Evolutionary conservation across 805 yeast species (phyloP).

Genomic region (Isabelozyma rhagii): DNA sequence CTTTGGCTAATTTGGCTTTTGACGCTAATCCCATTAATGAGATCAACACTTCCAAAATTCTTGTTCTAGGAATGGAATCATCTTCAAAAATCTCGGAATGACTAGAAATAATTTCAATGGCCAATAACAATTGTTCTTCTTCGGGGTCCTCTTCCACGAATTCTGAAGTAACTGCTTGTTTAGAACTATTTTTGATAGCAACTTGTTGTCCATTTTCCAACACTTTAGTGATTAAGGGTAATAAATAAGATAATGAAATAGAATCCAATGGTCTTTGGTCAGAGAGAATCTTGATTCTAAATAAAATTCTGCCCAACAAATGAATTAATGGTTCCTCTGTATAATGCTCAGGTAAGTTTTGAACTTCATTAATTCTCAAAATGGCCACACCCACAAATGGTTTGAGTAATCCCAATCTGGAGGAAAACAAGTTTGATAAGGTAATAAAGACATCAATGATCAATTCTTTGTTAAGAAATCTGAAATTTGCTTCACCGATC

Average conservation of each 20-base stretch:
- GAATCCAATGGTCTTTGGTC: constrained; percentile 72
- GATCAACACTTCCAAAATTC: constrained; percentile 59
- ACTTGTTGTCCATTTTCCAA: constrained; percentile 62
- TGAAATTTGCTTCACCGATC: constrained; percentile 27
- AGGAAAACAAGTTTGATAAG: constrained; percentile 50
- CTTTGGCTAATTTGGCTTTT: constrained; percentile 79
- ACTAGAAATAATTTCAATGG: constrained; percentile 68
- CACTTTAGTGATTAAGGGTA: constrained; percentile 72
- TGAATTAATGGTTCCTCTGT: constrained; percentile 51
- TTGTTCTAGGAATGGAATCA: constrained; percentile 63
- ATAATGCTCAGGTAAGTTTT: constrained; percentile 44
- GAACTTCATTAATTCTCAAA: constrained; percentile 52
- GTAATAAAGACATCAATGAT: constrained; percentile 52
- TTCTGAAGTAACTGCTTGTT: constrained; percentile 54
- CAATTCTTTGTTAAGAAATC: constrained; percentile 1
- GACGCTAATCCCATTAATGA: constrained; percentile 69
- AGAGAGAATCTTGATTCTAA: constrained; percentile 68
- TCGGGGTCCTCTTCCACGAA: constrained; percentile 81
- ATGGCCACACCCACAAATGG: constrained; percentile 66
- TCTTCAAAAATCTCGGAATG: constrained; percentile 70
- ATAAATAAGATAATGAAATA: constrained; percentile 63
- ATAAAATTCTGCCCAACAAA: constrained; percentile 62
- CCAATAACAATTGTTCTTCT: constrained; percentile 79
- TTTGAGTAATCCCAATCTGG: constrained; percentile 49
- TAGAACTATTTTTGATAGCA: constrained; percentile 51